Evolutionary conservation across 345 rosid species (phyloP), one percentile per base, ranked within the genome.

Genomic region (Gossypium australe): DNA sequence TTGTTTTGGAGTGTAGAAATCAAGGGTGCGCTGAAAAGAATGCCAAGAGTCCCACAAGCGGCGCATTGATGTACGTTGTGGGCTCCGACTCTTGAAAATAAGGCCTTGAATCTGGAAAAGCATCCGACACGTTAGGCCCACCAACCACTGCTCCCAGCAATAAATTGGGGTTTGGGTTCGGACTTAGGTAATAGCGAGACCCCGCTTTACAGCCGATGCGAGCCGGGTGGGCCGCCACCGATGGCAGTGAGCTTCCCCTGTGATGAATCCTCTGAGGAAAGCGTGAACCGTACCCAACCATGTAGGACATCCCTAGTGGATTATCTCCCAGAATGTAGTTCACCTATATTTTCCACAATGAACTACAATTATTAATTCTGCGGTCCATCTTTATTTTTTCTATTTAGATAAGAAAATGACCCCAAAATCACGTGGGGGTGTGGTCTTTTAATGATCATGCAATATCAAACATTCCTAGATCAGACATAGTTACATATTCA

Each of bases 271-370:
- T 84, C 63, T 78, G 92, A 3, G 99, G 98, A 76, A 82, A 96
- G 55, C 63, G 86, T n/a, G 79, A 76, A 13, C 99, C 98, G 60
- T 91, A 96, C 0, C 94, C 99, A 27, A 96, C 99, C 97, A 96
- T 96, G 90, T 93, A 96, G 11, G 98, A 96, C 85, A 92, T 86
- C 72, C 87, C 73, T 75, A 88, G 52, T 2, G 99, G 98, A 66
- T 96, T 96, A 63, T 93, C 97, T 41, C 99, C 99, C 2, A 96
- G 84, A 52, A 96, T 90, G 74, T 96, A 96, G 87, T 96, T 96
- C 81, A 94, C 99, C 89, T 94, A 87, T 67, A 38, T 41, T 66
- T 9, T 29, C 48, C 41, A 24, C 56, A 24, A 67, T 43, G 5
- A 66, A 11, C 70, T 11, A 18, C n/a, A 48, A 16, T 44, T 10